These are phyloP conservation scores for Trifolium repens DNA, from an alignment of 306 rosid species.

Conservation along the genomic window DNA sequence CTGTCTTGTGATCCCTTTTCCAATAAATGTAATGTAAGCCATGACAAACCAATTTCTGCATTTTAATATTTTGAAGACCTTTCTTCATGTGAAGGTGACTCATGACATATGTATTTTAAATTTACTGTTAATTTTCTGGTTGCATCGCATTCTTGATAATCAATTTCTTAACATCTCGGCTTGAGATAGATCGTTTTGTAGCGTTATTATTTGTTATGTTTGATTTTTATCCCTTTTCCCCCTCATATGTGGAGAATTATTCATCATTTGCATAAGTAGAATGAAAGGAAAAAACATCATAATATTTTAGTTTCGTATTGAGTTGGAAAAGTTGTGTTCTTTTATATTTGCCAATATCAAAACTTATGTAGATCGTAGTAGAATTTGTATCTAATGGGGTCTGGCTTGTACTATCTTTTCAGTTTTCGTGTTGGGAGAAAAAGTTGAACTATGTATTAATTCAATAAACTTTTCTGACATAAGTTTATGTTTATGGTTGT, in stretches of 20 bases:
- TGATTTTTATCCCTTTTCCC: neutral
- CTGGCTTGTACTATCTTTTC: neutral
- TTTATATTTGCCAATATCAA: neutral
- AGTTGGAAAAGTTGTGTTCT: too few relatives aligned
- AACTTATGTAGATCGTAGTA: neutral
- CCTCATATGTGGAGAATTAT: neutral
- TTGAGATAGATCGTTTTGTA: neutral
- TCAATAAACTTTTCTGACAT: too few relatives aligned
- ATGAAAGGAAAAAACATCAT: too few relatives aligned
- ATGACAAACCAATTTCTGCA: constrained; percentile 32
- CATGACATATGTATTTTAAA: constrained; percentile 16
- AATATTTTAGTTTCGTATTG: too few relatives aligned
- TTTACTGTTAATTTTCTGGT: constrained; percentile 38
- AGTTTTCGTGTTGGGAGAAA: neutral
- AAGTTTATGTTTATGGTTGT: too few relatives aligned
- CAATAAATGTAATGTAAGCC: constrained; percentile 47
- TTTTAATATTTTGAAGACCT: constrained; percentile 14
- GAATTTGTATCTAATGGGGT: neutral
- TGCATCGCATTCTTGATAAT: constrained; percentile 11
- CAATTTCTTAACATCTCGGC: neutral
- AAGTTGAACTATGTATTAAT: neutral
- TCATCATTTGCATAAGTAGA: neutral
- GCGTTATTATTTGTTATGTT: neutral
- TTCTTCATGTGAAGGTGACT: constrained; percentile 37
- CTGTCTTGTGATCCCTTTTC: constrained; percentile 27